Conservation (phyloP, 306 rosid species). For the Quillaja saponaria region DNA sequence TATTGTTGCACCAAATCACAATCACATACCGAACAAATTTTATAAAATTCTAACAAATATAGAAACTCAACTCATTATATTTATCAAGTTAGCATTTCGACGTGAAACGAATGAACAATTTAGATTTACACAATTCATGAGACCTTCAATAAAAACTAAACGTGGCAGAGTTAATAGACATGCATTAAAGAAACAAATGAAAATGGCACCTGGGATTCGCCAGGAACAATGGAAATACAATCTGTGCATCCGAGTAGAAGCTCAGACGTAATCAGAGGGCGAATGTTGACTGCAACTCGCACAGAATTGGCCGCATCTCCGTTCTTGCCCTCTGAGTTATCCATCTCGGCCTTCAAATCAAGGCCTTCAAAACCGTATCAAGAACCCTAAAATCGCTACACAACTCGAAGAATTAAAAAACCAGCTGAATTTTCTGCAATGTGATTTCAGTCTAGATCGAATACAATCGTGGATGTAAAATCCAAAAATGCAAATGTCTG, state of each 20-base stretch:
- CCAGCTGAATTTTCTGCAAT: background rate
- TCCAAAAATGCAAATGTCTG: background rate
- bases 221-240: slow-evolving; percentile 76
- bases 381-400: slow-evolving; percentile 32
- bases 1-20: slow-evolving; percentile 26
- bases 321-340: slow-evolving; percentile 47
- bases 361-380: slow-evolving; percentile 3
- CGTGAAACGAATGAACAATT: too few relatives aligned
- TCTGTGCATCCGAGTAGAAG: slow-evolving; percentile 85
- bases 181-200: background rate
- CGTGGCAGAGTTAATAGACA: too few relatives aligned
- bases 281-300: slow-evolving; percentile 79
- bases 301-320: slow-evolving; percentile 65
- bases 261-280: slow-evolving; percentile 87
- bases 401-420: background rate
- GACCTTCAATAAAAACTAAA: too few relatives aligned
- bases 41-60: background rate
- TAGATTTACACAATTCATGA: too few relatives aligned
- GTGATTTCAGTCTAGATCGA: background rate
- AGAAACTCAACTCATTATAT: background rate
- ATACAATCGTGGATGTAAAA: background rate
- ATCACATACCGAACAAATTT: background rate
- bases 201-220: slow-evolving; percentile 77
- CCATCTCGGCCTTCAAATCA: slow-evolving; percentile 45
- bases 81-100: too few relatives aligned